Evolutionary conservation across 164 flowering plant genomes (phyloP).

Genomic region (Piper longum): DNA sequence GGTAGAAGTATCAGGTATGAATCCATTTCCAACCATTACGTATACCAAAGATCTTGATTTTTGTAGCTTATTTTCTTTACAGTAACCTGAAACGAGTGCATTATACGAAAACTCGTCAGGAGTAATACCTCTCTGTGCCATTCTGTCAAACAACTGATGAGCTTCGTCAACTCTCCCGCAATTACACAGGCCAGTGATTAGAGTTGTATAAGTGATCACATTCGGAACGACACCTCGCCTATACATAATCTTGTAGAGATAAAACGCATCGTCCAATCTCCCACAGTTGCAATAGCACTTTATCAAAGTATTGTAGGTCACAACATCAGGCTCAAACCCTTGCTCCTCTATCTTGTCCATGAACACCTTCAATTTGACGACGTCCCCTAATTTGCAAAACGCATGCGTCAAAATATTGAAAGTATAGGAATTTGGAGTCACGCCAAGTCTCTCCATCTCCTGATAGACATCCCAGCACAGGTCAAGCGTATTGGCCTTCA

Average conservation of each 20-base stretch:
- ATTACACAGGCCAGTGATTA: constrained; percentile 70
- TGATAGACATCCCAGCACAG: constrained; percentile 62
- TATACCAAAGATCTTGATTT: constrained; percentile 41
- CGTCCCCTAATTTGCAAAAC: constrained; percentile 50
- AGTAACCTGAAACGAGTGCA: constrained; percentile 64
- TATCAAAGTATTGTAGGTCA: constrained; percentile 77
- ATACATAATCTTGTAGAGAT: constrained; percentile 73
- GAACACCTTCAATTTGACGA: constrained; percentile 49
- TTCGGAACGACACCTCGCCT: constrained; percentile 55
- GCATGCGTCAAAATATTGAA: constrained; percentile 76
- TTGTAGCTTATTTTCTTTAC: constrained; percentile 59
- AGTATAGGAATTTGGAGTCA: constrained; percentile 44
- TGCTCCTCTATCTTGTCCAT: constrained; percentile 88
- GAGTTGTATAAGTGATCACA: constrained; percentile 59
- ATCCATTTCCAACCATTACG: constrained; percentile 47
- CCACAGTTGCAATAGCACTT: constrained; percentile 55
- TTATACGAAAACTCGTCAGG: constrained; percentile 60
- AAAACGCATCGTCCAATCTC: constrained; percentile 61
- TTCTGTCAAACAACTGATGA: constrained; percentile 57
- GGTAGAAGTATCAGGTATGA: constrained; percentile 55
- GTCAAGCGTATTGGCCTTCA: constrained; percentile 26
- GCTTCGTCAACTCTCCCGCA: constrained; percentile 49
- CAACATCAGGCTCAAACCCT: constrained; percentile 83
- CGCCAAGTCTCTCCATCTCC: constrained; percentile 50
- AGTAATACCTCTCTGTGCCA: constrained; percentile 50